Evolutionary conservation across 129 eudicot species (phyloP), one percentile per base, ranked within the genome.

Genomic region (Scalesia atractyloides): DNA sequence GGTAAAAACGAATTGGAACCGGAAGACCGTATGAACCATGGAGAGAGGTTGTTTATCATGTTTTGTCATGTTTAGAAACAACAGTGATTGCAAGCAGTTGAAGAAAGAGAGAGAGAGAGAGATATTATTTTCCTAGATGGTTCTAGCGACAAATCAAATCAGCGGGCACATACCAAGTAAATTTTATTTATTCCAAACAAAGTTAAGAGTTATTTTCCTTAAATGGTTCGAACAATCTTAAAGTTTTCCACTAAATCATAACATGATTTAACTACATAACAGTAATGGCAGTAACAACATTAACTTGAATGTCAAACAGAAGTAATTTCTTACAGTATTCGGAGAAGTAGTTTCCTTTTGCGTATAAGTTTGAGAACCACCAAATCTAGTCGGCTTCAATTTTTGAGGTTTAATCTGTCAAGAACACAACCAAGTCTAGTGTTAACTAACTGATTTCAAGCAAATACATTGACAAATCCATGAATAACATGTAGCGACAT

Each of bases 71-170:
- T 3, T 3, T 68, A 11, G 5, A 7, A 1, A 17, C 14, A n/a
- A 46, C 60, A 33, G 26, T 1, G 20, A 26, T 15, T 34, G 44
- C 11, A 26, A 72, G 53, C 0, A 20, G 47, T 39, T 70, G 36
- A 60, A 36, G 2, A 4, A 6, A 49, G 7, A 36, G 7, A 72
- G 67, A 30, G n/a, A n/a, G 64, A 7, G n/a, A n/a, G n/a, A n/a
- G n/a, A n/a, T n/a, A 24, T 24, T 24, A 24, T 24, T 24, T 24
- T 24, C 30, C 30, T 24, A 24, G 2, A 24, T 24, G 30, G 30
- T 24, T 24, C 30, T 74, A 43, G 44, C 76, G 88, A 96, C 97
- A 91, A 77, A 87, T 88, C 83, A 69, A 86, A 88, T 64, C 90
- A 64, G 62, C 72, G 73, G 75, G 86, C 92, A 80, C 86, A 90